Conservation (phyloP, 306 rosid genomes). For the Vigna angularis region DNA sequence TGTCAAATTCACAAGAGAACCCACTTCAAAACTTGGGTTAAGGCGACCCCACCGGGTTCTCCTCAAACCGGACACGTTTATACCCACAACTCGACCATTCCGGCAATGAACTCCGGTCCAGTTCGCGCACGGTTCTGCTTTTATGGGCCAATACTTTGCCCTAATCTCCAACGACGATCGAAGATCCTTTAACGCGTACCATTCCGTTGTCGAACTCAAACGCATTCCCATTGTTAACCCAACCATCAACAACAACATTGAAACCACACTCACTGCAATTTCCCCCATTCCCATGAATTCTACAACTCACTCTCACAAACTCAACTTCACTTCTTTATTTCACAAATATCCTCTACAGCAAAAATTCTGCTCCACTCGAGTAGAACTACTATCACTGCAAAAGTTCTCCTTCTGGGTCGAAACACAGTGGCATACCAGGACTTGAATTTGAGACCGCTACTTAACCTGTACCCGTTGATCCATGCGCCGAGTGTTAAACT, state of each 20-base stretch:
- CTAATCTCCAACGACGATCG: constrained; percentile 83
- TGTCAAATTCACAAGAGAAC: constrained; percentile 66
- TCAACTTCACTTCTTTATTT: not conserved
- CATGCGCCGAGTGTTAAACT: not conserved
- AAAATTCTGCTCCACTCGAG: not conserved
- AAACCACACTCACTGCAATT: constrained; percentile 35
- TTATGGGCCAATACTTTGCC: constrained; percentile 77
- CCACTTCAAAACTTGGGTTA: constrained; percentile 66
- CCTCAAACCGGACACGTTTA: constrained; percentile 65
- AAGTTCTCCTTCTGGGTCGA: not conserved
- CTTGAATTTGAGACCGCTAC: not conserved
- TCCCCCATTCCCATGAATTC: constrained; percentile 61
- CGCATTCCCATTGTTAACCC: constrained; percentile 41
- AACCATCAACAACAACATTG: constrained; percentile 50
- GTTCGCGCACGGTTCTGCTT: constrained; percentile 64
- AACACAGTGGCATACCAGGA: not conserved
- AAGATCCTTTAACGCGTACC: constrained; percentile 67
- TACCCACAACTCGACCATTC: constrained; percentile 60
- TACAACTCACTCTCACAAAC: constrained; percentile 38
- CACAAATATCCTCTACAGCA: not conserved
- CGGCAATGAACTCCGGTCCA: constrained; percentile 80
- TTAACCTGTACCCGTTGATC: not conserved
- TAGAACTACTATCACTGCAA: not conserved
- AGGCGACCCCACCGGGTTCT: constrained; percentile 57
- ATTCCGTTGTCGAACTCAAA: constrained; percentile 59